Conservation (phyloP, 1,284 basidiomycete genomes). For the Mycena sp. region DNA sequence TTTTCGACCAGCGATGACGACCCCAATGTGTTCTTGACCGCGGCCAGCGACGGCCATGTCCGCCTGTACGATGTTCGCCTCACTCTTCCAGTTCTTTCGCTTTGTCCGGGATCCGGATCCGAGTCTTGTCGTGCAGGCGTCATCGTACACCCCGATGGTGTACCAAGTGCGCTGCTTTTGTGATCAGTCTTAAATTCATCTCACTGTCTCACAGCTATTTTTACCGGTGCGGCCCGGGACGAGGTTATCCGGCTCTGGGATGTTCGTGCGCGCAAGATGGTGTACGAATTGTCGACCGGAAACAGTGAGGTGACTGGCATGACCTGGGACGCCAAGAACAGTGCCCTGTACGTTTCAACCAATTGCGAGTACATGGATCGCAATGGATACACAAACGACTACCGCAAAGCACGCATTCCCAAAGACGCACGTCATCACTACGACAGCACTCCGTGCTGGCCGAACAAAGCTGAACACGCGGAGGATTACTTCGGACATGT, state of each 20-base stretch:
- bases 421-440: slow-evolving; percentile 33
- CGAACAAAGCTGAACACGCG: neutral
- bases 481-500: slow-evolving; percentile 39
- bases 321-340: slow-evolving; percentile 44
- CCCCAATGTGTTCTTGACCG: slow-evolving; percentile 47
- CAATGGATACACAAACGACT: slow-evolving; percentile 39
- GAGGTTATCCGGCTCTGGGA: slow-evolving; percentile 51
- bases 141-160: slow-evolving; percentile 39
- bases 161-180: slow-evolving; percentile 36
- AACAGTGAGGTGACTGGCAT: slow-evolving; percentile 48
- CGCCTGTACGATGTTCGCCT: slow-evolving; percentile 52
- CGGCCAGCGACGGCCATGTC: slow-evolving; percentile 48
- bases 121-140: slow-evolving; percentile 16
- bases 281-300: slow-evolving; percentile 53
- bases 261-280: slow-evolving; percentile 40
- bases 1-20: slow-evolving; percentile 37
- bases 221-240: slow-evolving; percentile 37
- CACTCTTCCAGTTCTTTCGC: slow-evolving; percentile 40
- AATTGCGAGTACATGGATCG: slow-evolving; percentile 44
- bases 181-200: neutral
- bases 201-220: slow-evolving; percentile 27
- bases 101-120: slow-evolving; percentile 22
- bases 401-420: slow-evolving; percentile 34
- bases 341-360: slow-evolving; percentile 47
- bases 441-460: slow-evolving; percentile 20